Conservation (phyloP, 768 basidiomycete species). For the Artomyces pyxidatus region DNA sequence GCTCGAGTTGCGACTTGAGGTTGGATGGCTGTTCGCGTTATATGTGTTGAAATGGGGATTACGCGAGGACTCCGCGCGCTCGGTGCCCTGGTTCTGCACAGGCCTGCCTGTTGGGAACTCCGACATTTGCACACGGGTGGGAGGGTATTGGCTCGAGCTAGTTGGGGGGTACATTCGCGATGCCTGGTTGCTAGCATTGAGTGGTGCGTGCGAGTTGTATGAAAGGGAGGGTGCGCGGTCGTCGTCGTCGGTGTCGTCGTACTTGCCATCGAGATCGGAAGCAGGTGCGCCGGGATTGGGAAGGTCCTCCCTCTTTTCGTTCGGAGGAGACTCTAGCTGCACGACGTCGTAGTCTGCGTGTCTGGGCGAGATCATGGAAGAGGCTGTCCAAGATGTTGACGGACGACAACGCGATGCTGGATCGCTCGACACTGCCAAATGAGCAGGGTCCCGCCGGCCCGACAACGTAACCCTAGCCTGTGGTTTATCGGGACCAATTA, state of each 20-base stretch:
- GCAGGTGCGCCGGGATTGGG: background rate
- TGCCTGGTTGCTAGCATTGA: conserved; percentile 1
- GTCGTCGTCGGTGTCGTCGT: conserved; percentile 2
- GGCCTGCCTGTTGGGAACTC: background rate
- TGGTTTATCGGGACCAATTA: background rate
- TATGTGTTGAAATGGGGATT: background rate
- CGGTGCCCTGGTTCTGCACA: conserved; percentile 1
- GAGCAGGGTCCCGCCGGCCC: background rate
- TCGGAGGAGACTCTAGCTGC: background rate
- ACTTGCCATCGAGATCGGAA: too few relatives aligned
- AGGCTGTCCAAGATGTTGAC: background rate
- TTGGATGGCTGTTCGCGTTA: background rate
- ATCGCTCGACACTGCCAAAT: background rate
- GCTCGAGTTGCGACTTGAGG: conserved; percentile 23
- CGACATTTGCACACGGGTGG: background rate
- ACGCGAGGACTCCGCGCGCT: background rate
- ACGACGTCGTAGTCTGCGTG: background rate
- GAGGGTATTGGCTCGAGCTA: too few relatives aligned
- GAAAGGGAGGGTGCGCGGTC: conserved; percentile 7
- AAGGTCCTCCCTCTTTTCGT: too few relatives aligned
- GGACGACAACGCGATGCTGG: background rate
- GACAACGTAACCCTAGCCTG: background rate
- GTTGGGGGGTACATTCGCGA: background rate
- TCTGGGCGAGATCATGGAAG: conserved; percentile 4
- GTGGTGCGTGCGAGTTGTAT: conserved; percentile 4